Evolutionary conservation across 306 rosid species (phyloP).

Genomic region (Alnus rubra): DNA sequence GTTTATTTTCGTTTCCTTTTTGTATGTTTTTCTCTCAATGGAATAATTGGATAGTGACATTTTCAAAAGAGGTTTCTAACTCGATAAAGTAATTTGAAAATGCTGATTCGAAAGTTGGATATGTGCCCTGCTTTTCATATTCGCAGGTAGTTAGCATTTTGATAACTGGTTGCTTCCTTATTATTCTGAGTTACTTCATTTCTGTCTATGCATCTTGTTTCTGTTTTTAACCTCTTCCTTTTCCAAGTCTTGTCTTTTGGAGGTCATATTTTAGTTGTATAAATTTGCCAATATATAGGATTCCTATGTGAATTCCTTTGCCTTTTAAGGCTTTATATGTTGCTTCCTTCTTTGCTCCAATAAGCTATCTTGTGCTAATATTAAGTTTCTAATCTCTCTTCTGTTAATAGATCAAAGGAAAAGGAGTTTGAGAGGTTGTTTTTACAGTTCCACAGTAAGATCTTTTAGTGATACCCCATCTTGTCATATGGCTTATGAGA

Average conservation of each 20-base stretch:
- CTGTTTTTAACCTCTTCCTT: not conserved
- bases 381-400: constrained; percentile 26
- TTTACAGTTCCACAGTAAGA: constrained; percentile 29
- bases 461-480: constrained; percentile 35
- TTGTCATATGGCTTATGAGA: constrained; percentile 47
- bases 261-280: not conserved
- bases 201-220: constrained; percentile 5
- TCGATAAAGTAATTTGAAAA: constrained; percentile 3
- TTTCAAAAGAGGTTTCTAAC: not conserved
- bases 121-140: constrained; percentile 8
- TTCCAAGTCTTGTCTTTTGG: not conserved
- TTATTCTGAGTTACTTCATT: constrained; percentile 4
- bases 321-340: constrained; percentile 2
- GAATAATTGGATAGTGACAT: not conserved
- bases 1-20: not conserved
- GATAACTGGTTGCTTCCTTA: not conserved
- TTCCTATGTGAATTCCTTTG: not conserved
- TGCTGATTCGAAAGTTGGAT: constrained; percentile 6
- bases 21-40: not conserved
- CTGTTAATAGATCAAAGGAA: constrained; percentile 42
- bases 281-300: not conserved
- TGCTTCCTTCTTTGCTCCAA: constrained; percentile 24
- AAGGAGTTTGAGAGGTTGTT: constrained; percentile 32
- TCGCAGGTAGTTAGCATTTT: constrained; percentile 4
- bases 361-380: constrained; percentile 21